Percentiles rank a stretch among this genome's conserved stretches.
These are phyloP conservation scores for Irpex sp. DNA, from an alignment of 1,284 basidiomycete species.

Conservation along the genomic window DNA sequence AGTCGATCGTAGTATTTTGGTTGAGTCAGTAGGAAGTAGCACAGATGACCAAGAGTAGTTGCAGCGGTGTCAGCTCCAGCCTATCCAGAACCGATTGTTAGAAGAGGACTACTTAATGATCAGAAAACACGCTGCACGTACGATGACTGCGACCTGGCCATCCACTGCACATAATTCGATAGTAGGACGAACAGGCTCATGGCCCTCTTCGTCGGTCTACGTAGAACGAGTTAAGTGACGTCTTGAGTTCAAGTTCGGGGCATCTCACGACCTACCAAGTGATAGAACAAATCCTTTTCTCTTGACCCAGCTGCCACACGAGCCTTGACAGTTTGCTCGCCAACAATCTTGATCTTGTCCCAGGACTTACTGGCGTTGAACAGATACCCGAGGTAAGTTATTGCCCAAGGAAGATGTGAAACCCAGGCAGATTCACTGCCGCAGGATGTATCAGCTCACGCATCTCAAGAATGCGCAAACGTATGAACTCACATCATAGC, in stretches of 20 bases:
- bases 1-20: constrained; percentile 12
- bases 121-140: neutral
- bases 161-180: constrained; percentile 9
- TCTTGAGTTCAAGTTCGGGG: neutral
- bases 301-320: constrained; percentile 6
- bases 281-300: constrained; percentile 10
- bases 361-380: constrained; percentile 6
- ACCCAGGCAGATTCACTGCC: constrained; percentile 10
- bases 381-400: constrained; percentile 5
- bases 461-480: neutral
- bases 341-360: constrained; percentile 10
- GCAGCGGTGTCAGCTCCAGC: constrained; percentile 18
- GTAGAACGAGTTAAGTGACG: neutral
- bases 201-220: constrained; percentile 14
- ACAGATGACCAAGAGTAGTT: constrained; percentile 12
- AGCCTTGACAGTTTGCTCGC: constrained; percentile 7
- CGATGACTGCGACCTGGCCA: constrained; percentile 15
- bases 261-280: constrained; percentile 1
- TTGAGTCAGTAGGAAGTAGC: constrained; percentile 15
- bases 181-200: constrained; percentile 6
- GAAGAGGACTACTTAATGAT: no score
- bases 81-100: neutral
- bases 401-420: constrained; percentile 15
- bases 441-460: neutral
- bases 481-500: constrained; percentile 7